phyloP scores from a whole-genome alignment of 768 basidiomycete genomes.

The Termitomyces sp. region DNA sequence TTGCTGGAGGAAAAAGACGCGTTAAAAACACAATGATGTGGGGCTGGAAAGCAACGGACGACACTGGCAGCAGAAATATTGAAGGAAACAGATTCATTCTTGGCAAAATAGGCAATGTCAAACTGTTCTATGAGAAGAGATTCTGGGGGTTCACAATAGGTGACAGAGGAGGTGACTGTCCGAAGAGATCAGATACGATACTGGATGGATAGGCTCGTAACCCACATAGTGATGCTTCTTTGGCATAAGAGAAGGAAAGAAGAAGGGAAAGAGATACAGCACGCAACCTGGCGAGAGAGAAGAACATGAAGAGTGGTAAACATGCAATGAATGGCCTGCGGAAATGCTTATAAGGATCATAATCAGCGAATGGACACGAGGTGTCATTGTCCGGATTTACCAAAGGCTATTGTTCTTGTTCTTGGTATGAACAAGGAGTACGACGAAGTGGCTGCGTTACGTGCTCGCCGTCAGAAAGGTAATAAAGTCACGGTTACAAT shows the following conservation, averaged over 20 bases:
- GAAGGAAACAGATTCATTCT: constrained; percentile 73
- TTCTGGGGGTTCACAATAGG: constrained; percentile 80
- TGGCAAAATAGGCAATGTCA: constrained; percentile 63
- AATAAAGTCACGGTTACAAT: background rate
- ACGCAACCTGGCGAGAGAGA: constrained; percentile 75
- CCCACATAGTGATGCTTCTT: constrained; percentile 58
- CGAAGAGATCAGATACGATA: constrained; percentile 12
- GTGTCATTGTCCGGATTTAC: constrained; percentile 11
- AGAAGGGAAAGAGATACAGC: constrained; percentile 35
- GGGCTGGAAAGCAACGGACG: constrained; percentile 37
- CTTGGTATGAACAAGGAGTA: constrained; percentile 1
- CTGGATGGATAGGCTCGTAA: constrained; percentile 14
- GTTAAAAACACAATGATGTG: constrained; percentile 10
- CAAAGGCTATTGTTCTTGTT: constrained; percentile 7
- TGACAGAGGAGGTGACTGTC: constrained; percentile 80
- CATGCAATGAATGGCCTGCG: constrained; percentile 4
- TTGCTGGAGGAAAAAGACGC: constrained; percentile 36
- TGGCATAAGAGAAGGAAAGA: constrained; percentile 34
- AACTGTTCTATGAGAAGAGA: constrained; percentile 75
- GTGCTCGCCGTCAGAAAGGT: background rate
- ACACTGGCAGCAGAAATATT: constrained; percentile 85
- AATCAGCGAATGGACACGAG: constrained; percentile 3
- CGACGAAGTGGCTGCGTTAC: background rate
- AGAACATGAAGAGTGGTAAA: constrained; percentile 45
- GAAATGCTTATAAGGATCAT: background rate